A percentile compares a stretch with the other conserved stretches of the same genome.
Evolutionary conservation across 2,329 filamentous ascomycete species (phyloP).

Genomic region (Colletotrichum australisinense): DNA sequence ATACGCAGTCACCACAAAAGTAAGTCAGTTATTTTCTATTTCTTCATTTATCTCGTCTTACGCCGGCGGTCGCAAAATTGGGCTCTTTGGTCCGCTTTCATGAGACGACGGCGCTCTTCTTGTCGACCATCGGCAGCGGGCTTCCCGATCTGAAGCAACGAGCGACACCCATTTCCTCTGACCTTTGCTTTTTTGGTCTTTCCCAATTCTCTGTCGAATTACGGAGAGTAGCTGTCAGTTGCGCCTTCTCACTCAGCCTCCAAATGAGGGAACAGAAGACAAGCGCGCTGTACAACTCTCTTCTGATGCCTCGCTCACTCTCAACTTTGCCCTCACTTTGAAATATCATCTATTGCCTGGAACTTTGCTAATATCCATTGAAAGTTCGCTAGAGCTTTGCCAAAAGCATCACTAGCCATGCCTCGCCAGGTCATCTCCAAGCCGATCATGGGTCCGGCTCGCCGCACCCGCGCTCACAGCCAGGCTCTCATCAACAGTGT

Average conservation of each 20-base stretch:
- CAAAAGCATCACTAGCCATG: background rate
- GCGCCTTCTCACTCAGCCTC: background rate
- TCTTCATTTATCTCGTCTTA: background rate
- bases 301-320: background rate
- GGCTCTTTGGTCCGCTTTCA: background rate
- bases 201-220: fast-evolving
- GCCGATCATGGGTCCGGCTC: background rate
- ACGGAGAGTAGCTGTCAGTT: fast-evolving
- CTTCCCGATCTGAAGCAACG: too few relatives aligned
- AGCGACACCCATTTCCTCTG: too few relatives aligned
- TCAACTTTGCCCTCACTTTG: background rate
- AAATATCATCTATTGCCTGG: background rate
- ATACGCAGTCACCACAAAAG: background rate
- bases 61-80: fast-evolving
- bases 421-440: background rate
- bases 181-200: background rate
- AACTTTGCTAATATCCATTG: background rate
- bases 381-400: background rate
- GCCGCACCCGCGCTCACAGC: background rate
- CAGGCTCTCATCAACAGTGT: background rate
- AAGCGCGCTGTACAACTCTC: background rate
- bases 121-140: too few relatives aligned
- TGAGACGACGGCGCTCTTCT: too few relatives aligned
- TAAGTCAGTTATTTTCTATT: background rate
- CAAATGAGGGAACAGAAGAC: background rate